Conservation (phyloP, 108 stramenopile genomes). For the Hondaea fermentalgiana region DNA sequence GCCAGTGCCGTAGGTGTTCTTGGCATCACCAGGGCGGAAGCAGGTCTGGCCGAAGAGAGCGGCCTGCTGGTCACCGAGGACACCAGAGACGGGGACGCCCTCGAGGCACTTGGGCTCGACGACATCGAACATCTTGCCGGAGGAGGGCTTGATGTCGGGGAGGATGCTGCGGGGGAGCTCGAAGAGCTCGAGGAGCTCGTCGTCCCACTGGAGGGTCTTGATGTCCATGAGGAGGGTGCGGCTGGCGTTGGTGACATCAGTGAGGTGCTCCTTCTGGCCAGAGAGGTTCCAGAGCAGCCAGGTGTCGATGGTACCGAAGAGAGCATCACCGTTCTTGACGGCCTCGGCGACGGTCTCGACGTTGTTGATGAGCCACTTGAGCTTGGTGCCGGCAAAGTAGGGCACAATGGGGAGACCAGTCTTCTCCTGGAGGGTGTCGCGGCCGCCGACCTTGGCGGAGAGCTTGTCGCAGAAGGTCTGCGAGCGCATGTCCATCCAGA, state of each 20-base stretch:
- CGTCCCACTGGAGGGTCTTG: constrained; percentile 70
- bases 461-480: constrained; percentile 62
- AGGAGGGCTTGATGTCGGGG: constrained; percentile 1
- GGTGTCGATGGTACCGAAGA: constrained; percentile 92
- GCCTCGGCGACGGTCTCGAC: constrained; percentile 54
- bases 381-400: constrained; percentile 93
- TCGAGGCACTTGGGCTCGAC: constrained; percentile 28
- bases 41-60: constrained; percentile 89
- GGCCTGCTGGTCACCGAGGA: constrained; percentile 92
- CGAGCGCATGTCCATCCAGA: constrained; percentile 92
- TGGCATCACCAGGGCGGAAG: constrained; percentile 76
- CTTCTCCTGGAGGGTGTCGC: constrained; percentile 63
- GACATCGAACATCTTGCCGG: constrained; percentile 20
- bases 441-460: constrained; percentile 45
- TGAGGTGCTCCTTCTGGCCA: constrained; percentile 65
- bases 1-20: constrained; percentile 95
- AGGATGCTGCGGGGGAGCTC: constrained; percentile 24
- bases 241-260: constrained; percentile 89
- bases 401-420: constrained; percentile 88
- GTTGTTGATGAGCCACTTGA: constrained; percentile 84
- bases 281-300: constrained; percentile 85
- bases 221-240: constrained; percentile 88
- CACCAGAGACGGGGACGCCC: constrained; percentile 66
- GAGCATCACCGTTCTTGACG: constrained; percentile 34
- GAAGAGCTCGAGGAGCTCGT: constrained; percentile 55